Conservation (phyloP, 768 basidiomycete species). For the Lactarius hengduanensis region DNA sequence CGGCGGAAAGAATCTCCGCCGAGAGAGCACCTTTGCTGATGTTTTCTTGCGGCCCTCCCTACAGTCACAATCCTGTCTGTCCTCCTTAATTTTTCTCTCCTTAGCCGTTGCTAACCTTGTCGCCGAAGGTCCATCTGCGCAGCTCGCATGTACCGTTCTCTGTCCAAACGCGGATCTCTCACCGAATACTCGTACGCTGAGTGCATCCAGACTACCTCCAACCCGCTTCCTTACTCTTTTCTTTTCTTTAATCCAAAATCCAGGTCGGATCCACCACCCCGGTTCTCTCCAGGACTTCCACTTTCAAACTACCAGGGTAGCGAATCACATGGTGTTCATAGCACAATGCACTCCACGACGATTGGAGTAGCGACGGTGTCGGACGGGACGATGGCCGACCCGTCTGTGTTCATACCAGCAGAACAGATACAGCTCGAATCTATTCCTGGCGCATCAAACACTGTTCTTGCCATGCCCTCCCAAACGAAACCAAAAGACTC, state of each 20-base stretch:
- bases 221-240: background rate
- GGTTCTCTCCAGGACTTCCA: background rate
- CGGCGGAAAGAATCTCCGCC: background rate
- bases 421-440: background rate
- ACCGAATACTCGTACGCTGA: conserved; percentile 18
- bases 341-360: background rate
- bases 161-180: conserved; percentile 6
- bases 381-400: background rate
- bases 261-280: background rate
- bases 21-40: background rate
- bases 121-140: conserved; percentile 11
- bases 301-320: background rate
- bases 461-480: background rate
- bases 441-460: background rate
- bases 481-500: background rate
- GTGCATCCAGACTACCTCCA: background rate
- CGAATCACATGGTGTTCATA: background rate
- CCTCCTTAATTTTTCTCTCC: no score
- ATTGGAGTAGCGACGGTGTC: background rate
- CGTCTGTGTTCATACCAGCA: conserved; percentile 1
- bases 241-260: background rate
- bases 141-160: background rate
- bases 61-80: conserved; percentile 5
- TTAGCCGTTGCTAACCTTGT: background rate
- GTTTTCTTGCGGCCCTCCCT: background rate